Evolutionary conservation across 352 stramenopile genomes (phyloP), one percentile per base, ranked within the genome.

Genomic region (Phytophthora foliorum): DNA sequence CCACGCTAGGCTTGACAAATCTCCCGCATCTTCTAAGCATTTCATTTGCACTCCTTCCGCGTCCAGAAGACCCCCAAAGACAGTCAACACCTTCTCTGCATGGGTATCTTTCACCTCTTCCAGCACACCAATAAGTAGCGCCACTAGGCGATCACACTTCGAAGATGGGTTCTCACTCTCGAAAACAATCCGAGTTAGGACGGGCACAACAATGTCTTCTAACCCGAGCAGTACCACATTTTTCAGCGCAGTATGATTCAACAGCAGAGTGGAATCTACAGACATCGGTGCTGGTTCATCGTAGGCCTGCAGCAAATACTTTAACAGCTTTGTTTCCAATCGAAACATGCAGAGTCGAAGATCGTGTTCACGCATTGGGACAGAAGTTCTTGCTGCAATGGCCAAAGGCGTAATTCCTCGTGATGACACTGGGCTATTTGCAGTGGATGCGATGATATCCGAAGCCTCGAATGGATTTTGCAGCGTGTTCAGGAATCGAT

Each of bases 51-150:
- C 42, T 45, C 67, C 36, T 56, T 74, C 69, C 17, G 64, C 56
- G 22, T 86, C 72, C 3, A 94, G 54, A 22, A 92, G 60, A 0
- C 50, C 60, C 6, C 42, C 54, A 25, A 94, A 76, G 6, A 92
- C 46, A 6, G 42, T 49, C 4, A 94, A 61, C 8, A 88, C 50
- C 6, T 84, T 73, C 3, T 81, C 73, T 3, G 86, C 55, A 36
- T 88, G 49, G 0, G 77, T 77, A 32, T 70, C 76, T 36, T 90
- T 90, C 29, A 91, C 59, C 49, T 91, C 79, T 72, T 94, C 86
- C n/a, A 92, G 58, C 10, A 88, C 78, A 0, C 76, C 64, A 16
- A 94, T 70, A 10, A 94, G 50, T 10, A 86, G 45, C n/a, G 81
- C 65, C 32, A 91, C 57, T 5, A 92, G 52, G 19, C 80, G 82